Base-by-base conservation (phyloP, 768 basidiomycete species). In the Naganishia randhawae region DNA sequence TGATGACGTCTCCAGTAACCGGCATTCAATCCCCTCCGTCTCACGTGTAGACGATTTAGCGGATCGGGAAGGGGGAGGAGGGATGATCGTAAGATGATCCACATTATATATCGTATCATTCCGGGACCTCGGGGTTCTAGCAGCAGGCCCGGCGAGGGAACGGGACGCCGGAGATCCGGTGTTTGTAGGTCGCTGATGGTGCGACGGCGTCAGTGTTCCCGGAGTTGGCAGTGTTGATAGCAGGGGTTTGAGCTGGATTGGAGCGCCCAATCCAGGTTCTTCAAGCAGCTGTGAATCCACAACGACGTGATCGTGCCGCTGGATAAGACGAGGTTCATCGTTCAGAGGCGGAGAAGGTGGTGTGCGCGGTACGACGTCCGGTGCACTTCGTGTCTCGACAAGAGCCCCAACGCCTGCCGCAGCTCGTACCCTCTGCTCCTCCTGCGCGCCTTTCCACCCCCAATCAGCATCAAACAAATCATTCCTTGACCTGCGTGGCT, bases 401-500 rank as follows among this genome's bases (percentile, higher is more conserved):
- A 22, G 50, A 25, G 25, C 7, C n/a, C n/a, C 50, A 14, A 8
- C 50, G 9, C 50, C 50, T 22, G n/a, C 6, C 32, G 11, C 32
- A 3, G 3, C 19, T 10, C 19, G 3, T 1, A 27, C 9, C 10
- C 9, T 11, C n/a, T 33, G 1, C n/a, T 35, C 33, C 57, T 39
- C 57, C 25, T n/a, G 11, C 41, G 25, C 19, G 13, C 65, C 65
- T 29, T 53, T 66, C 65, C 65, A 66, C 33, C 52, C 41, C 65
- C 65, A 66, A 54, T 66, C 65, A n/a, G 52, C 54, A 16, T 35
- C 37, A 32, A 66, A 66, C 1, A 66, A 29, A 22, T 66, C 65
- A 19, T 66, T 66, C 65, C 51, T 61, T 13, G 57, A 61, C 37
- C 37, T 35, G 25, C 57, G 13, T 4, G 14, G 33, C 2, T 17